phyloP scores from a whole-genome alignment of 345 rosid species.

The Erysimum cheiranthoides region DNA sequence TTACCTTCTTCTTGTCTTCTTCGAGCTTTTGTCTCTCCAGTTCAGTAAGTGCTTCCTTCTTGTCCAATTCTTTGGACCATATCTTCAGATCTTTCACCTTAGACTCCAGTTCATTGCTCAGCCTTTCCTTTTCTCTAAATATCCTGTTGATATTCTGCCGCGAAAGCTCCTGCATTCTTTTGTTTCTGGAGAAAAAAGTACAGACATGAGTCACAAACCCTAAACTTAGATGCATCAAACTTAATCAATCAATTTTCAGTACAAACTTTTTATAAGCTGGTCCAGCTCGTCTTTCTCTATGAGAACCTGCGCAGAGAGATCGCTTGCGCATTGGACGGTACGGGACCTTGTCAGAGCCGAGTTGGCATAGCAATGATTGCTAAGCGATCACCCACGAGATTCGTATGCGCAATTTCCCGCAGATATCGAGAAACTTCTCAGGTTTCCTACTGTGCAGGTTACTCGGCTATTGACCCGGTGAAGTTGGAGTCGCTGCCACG shows the following conservation, averaged over 20 bases:
- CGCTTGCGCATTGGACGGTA: slow-evolving; percentile 59
- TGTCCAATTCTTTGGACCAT: slow-evolving; percentile 76
- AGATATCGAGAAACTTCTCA: slow-evolving; percentile 63
- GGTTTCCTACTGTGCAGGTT: slow-evolving; percentile 58
- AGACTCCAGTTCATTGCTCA: slow-evolving; percentile 63
- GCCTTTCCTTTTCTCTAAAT: slow-evolving; percentile 65
- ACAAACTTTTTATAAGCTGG: slow-evolving; percentile 63
- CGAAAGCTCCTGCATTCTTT: slow-evolving; percentile 71
- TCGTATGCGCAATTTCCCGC: slow-evolving; percentile 44
- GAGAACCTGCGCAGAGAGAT: slow-evolving; percentile 64
- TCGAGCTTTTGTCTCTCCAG: slow-evolving; percentile 84
- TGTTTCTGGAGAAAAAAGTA: slow-evolving; percentile 58
- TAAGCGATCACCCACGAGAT: slow-evolving; percentile 51
- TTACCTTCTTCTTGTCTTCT: slow-evolving; percentile 79
- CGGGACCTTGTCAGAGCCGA: slow-evolving; percentile 55
- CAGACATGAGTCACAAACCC: slow-evolving; percentile 17
- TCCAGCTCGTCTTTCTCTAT: slow-evolving; percentile 73
- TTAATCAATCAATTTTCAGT: slow-evolving; percentile 19
- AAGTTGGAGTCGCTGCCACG: slow-evolving; percentile 64
- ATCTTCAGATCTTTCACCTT: slow-evolving; percentile 58
- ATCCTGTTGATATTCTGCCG: slow-evolving; percentile 66
- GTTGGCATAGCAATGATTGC: slow-evolving; percentile 63
- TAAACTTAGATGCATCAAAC: background rate
- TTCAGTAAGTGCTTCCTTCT: slow-evolving; percentile 80
- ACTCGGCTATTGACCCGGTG: slow-evolving; percentile 68